phyloP scores from a whole-genome alignment of 202 grass and related monocot genomes.

The Panicum virgatum region DNA sequence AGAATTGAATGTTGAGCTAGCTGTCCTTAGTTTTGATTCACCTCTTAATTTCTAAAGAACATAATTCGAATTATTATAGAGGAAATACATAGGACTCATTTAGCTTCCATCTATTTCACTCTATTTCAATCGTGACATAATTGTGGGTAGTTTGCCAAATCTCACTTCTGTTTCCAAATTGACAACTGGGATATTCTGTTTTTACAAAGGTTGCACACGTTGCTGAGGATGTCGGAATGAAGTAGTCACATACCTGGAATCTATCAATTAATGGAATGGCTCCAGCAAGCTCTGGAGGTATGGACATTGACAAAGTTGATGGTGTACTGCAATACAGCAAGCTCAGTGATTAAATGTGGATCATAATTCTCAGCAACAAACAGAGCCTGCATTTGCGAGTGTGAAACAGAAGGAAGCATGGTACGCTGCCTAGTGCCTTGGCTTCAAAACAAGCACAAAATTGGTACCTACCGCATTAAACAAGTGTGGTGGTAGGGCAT shows the following conservation, averaged over 20 bases:
- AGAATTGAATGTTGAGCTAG: neutral
- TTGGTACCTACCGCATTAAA: slow-evolving; percentile 37
- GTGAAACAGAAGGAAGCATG: neutral
- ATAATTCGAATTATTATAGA: neutral
- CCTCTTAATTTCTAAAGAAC: neutral
- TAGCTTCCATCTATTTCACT: neutral
- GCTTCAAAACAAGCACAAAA: slow-evolving; percentile 39
- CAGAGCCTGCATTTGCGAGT: neutral
- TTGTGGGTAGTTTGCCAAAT: neutral
- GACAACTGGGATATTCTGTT: neutral
- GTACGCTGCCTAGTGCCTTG: neutral
- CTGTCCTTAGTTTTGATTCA: neutral
- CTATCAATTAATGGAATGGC: slow-evolving; percentile 94
- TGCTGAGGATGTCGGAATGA: slow-evolving; percentile 10
- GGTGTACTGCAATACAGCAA: slow-evolving; percentile 72
- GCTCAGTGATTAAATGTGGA: neutral
- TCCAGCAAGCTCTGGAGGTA: slow-evolving; percentile 95
- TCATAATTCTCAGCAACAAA: neutral
- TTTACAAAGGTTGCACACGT: neutral
- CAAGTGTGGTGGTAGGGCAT: slow-evolving; percentile 29
- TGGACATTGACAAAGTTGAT: slow-evolving; percentile 82
- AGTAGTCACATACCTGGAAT: slow-evolving; percentile 73
- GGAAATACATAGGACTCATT: neutral
- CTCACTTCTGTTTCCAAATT: neutral
- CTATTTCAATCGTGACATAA: neutral